Conservation (phyloP, 2,329 filamentous ascomycete species). For the Paramyrothecium sp. region DNA sequence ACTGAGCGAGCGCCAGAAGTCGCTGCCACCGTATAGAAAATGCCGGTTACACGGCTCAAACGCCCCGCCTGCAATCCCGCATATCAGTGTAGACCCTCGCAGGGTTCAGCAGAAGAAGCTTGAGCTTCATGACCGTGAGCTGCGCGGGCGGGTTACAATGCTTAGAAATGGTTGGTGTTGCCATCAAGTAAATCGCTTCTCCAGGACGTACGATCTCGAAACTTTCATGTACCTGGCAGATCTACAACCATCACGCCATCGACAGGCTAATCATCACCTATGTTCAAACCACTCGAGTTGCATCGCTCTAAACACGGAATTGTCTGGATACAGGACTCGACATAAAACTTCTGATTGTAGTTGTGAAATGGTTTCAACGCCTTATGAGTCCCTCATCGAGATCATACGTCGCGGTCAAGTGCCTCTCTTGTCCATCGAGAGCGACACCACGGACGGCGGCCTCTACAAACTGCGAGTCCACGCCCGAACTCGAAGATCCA, state of each 20-base stretch:
- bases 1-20: too few relatives aligned
- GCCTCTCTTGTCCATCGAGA: background rate
- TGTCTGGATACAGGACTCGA: background rate
- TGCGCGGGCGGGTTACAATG: too few relatives aligned
- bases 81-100: background rate
- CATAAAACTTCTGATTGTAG: background rate
- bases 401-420: background rate
- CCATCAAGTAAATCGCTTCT: background rate
- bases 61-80: background rate
- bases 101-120: background rate
- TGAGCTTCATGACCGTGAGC: too few relatives aligned
- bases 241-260: background rate
- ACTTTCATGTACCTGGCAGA: background rate
- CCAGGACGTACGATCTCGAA: background rate
- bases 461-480: background rate
- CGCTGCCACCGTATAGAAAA: conserved; percentile 15
- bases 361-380: background rate
- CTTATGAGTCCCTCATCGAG: background rate
- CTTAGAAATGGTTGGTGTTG: background rate
- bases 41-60: background rate
- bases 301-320: background rate
- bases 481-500: background rate
- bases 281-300: background rate
- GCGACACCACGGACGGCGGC: background rate
- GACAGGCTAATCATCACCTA: background rate